Percentiles rank a stretch among this genome's conserved stretches.
These are phyloP conservation scores for Schoenoplectus triqueter DNA, from an alignment of 202 grass and related monocot species.

Conservation along the genomic window DNA sequence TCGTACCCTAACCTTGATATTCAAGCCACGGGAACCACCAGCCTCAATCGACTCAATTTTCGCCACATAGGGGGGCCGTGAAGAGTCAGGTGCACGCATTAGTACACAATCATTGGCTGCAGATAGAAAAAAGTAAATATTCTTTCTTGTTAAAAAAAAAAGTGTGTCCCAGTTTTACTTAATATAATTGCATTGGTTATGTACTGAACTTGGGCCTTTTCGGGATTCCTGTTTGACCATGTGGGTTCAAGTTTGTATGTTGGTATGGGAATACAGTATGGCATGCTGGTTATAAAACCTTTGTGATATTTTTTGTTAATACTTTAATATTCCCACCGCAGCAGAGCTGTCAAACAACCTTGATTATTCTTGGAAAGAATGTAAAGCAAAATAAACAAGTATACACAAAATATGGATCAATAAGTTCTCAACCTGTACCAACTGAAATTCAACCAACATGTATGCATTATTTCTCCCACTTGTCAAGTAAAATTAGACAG, in stretches of 20 bases:
- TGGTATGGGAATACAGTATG: neutral
- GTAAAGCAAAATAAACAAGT: no score
- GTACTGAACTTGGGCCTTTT: no score
- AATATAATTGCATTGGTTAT: no score
- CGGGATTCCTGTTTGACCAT: no score
- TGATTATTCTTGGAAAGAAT: no score
- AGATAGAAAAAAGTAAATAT: constrained; percentile 12
- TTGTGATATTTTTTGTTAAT: neutral
- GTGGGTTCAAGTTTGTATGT: no score
- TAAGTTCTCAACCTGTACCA: neutral
- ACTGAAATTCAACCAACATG: neutral
- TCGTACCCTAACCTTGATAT: constrained; percentile 82
- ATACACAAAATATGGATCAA: neutral
- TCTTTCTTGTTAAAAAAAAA: neutral
- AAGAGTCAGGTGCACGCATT: constrained; percentile 70
- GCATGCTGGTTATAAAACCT: neutral
- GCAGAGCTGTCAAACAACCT: neutral
- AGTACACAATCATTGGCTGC: constrained; percentile 87
- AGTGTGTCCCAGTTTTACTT: no score
- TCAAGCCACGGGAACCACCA: constrained; percentile 64
- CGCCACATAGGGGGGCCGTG: constrained; percentile 80
- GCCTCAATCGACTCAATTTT: constrained; percentile 78
- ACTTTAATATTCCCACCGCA: neutral
- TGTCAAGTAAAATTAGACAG: neutral
- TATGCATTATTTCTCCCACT: neutral